Percentiles rank a stretch among this genome's conserved stretches.
These are phyloP conservation scores for Calonectria leucothoes DNA, from an alignment of 2,329 filamentous ascomycete species.

Conservation along the genomic window DNA sequence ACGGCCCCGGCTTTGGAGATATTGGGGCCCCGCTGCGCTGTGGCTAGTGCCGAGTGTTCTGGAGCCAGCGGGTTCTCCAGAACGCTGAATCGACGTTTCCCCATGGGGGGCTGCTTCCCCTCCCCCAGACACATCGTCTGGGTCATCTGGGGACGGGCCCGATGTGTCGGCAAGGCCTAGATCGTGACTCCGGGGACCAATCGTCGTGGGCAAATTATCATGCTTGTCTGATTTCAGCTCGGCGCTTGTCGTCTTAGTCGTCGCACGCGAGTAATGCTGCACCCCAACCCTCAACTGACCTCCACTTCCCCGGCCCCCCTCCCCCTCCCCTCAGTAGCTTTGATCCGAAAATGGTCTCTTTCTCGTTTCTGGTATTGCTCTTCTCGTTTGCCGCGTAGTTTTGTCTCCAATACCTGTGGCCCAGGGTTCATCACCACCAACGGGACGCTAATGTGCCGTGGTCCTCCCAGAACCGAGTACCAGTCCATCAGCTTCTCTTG, in stretches of 20 bases:
- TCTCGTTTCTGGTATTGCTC: not conserved
- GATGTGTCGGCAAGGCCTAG: conserved; percentile 16
- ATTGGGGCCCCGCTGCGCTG: not conserved
- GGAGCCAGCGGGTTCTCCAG: not conserved
- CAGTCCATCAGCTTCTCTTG: not conserved
- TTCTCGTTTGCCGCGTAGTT: not conserved
- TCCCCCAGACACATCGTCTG: not conserved
- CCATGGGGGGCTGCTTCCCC: conserved; percentile 25
- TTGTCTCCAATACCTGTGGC: not conserved
- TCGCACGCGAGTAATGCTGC: conserved; percentile 18
- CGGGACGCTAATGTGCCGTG: not conserved
- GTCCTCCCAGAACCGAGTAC: conserved; percentile 4
- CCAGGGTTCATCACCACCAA: not conserved
- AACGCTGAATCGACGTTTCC: conserved; percentile 18
- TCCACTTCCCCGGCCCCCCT: not conserved
- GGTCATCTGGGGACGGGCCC: conserved; percentile 14
- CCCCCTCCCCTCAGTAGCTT: not conserved
- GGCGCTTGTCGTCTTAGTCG: not conserved
- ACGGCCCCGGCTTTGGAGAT: not conserved
- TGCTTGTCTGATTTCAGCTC: not conserved
- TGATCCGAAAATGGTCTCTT: conserved; percentile 1
- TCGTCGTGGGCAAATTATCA: not conserved
- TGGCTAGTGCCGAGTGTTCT: not conserved
- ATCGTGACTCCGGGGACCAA: conserved; percentile 24
- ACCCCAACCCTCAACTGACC: not conserved